A percentile compares a stretch with the other conserved stretches of the same genome.
These are phyloP conservation scores for Medicago lupulina DNA, from an alignment of 306 rosid species.

Conservation along the genomic window DNA sequence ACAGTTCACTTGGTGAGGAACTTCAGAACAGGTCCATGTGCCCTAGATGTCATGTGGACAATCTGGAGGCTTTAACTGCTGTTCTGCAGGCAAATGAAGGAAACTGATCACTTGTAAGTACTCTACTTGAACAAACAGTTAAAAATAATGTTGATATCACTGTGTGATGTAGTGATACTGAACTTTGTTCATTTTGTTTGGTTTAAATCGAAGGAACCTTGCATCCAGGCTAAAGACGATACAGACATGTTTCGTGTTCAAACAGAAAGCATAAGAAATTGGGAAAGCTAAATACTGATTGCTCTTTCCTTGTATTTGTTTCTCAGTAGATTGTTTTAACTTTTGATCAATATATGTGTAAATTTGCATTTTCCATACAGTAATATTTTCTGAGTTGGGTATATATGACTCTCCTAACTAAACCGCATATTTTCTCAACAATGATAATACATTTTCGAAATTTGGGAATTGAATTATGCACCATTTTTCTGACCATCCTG, in stretches of 20 bases:
- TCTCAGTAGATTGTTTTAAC: constrained; percentile 11
- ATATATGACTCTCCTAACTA: background rate
- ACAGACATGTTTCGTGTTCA: constrained; percentile 14
- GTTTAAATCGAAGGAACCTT: constrained; percentile 20
- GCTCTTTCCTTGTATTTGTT: constrained; percentile 34
- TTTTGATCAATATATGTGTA: background rate
- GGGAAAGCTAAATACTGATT: constrained; percentile 4
- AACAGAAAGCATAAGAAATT: constrained; percentile 3
- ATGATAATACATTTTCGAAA: constrained; percentile 8
- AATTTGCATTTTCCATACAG: background rate
- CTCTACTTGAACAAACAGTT: constrained; percentile 33
- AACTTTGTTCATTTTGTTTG: constrained; percentile 24
- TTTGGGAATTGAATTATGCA: background rate
- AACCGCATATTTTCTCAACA: background rate
- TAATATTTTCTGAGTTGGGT: background rate
- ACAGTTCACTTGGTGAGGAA: constrained; percentile 64
- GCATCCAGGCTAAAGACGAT: constrained; percentile 2
- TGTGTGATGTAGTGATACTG: constrained; percentile 7
- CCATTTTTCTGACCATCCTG: background rate
- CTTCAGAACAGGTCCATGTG: constrained; percentile 73
- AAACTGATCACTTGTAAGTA: constrained; percentile 54
- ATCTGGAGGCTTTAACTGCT: constrained; percentile 59
- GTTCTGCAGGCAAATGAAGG: constrained; percentile 51
- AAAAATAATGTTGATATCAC: constrained; percentile 9
- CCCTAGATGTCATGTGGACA: constrained; percentile 74